Evolutionary conservation across 306 rosid species (phyloP).

Genomic region (Vigna hirtella): DNA sequence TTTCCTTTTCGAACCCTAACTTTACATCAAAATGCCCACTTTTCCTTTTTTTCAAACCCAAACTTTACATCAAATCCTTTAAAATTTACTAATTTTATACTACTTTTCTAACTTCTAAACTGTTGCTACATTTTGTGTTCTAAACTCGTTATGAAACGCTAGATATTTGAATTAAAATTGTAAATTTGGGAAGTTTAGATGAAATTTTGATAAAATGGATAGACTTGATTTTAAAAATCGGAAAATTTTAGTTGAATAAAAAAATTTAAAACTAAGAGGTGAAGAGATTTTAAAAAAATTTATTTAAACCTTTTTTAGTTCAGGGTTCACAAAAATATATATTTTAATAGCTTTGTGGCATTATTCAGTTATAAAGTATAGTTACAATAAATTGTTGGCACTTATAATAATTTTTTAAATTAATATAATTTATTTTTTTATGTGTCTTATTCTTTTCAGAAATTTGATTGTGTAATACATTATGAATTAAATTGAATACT

Average conservation of each 20-base stretch:
- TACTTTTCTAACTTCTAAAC: not conserved
- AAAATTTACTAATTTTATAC: not conserved
- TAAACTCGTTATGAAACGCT: not conserved
- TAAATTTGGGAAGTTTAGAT: not conserved
- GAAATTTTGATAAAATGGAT: not conserved
- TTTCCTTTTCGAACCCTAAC: not conserved
- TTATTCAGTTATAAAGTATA: too few relatives aligned
- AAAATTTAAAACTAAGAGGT: not conserved
- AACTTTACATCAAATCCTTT: not conserved
- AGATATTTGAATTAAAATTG: not conserved
- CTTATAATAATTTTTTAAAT: too few relatives aligned
- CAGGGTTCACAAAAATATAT: not conserved
- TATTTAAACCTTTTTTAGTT: not conserved
- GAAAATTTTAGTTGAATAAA: not conserved
- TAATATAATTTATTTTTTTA: too few relatives aligned
- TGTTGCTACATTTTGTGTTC: not conserved
- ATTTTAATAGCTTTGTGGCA: too few relatives aligned
- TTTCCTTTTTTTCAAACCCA: not conserved
- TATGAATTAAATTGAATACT: not conserved
- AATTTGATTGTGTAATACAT: not conserved
- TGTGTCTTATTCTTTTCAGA: not conserved
- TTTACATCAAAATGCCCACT: too few relatives aligned
- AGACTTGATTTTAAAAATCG: not conserved
- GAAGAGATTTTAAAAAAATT: not conserved
- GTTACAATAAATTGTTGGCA: too few relatives aligned